Evolutionary conservation across 352 stramenopile genomes (phyloP).

Genomic region (Peronospora farinosa): DNA sequence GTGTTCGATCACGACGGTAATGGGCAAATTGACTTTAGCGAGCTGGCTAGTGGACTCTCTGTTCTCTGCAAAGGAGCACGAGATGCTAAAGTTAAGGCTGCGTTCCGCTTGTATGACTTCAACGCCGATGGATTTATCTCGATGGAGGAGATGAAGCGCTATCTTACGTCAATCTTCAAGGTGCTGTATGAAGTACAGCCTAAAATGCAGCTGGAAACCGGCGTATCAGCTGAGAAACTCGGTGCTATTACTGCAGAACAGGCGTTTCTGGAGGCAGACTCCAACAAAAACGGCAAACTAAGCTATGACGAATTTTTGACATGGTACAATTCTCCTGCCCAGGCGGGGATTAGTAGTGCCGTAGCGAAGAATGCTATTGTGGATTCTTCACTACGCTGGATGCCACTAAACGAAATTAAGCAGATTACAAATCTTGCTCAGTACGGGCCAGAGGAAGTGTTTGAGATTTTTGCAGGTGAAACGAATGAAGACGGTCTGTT

Average conservation of each 20-base stretch:
- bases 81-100: constrained; percentile 78
- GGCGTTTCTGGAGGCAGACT: constrained; percentile 79
- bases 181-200: constrained; percentile 82
- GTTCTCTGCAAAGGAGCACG: constrained; percentile 77
- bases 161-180: constrained; percentile 84
- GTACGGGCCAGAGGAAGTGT: constrained; percentile 77
- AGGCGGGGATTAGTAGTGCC: constrained; percentile 58
- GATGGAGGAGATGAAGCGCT: constrained; percentile 81
- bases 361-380: constrained; percentile 70
- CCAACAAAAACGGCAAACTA: constrained; percentile 72
- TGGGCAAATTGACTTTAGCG: constrained; percentile 79
- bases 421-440: constrained; percentile 73
- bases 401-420: constrained; percentile 78
- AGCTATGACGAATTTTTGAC: constrained; percentile 85
- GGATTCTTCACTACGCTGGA: constrained; percentile 72
- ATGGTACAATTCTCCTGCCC: constrained; percentile 76
- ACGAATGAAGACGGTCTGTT: constrained; percentile 67
- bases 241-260: constrained; percentile 77
- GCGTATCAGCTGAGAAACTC: constrained; percentile 65
- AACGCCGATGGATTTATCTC: constrained; percentile 84
- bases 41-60: constrained; percentile 76
- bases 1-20: constrained; percentile 78
- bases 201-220: constrained; percentile 57
- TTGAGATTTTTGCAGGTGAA: constrained; percentile 80
- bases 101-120: constrained; percentile 82